Base-by-base conservation (phyloP, 176 grass and related monocot species). In the Phyllostachys edulis region DNA sequence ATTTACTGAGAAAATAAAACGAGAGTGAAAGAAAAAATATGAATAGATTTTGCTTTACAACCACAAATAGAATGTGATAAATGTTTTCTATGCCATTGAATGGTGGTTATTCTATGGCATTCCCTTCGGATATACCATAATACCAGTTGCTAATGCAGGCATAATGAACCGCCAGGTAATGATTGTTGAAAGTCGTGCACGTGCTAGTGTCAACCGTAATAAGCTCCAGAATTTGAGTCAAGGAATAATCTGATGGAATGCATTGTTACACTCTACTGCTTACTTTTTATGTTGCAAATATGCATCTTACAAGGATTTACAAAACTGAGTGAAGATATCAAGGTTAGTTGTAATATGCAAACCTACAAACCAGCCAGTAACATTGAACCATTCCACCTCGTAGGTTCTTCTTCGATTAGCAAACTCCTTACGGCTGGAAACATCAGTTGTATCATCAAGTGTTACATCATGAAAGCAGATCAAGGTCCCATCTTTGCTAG, bases 381-480 rank as follows among this genome's bases (percentile, higher is more conserved):
- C 63, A 63, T 93, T 89, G 24, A 0, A 20, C 81, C 96, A 92
- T 85, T 98, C 87, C 78, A 98, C 93, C 84, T 95, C 87, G 21
- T 95, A 98, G n/a, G 96, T 98, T 82, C 83, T 95, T 88, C 87
- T 95, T 57, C 93, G 89, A 86, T 92, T 39, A 21, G 92, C 83
- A 75, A 95, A 98, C 45, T 98, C 90, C 45, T 82, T 85, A 50
- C 37, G 90, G 14, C 32, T 83, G 6, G 87, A 86, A 78, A 98
- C 80, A 75, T 95, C 90, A 72, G 96, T 95, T 75, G 87, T 93
- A 75, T 34, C 71, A 78, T 95, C 96, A 85, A 98, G 91, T 87
- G 52, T 98, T 64, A 95, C 93, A 90, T 98, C 96, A 87, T 98
- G 96, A 89, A 98, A 95, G 77, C 96, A 98, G 87, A 98, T 86